Base-by-base conservation (phyloP, 768 basidiomycete species). In the Naematelia encephala region DNA sequence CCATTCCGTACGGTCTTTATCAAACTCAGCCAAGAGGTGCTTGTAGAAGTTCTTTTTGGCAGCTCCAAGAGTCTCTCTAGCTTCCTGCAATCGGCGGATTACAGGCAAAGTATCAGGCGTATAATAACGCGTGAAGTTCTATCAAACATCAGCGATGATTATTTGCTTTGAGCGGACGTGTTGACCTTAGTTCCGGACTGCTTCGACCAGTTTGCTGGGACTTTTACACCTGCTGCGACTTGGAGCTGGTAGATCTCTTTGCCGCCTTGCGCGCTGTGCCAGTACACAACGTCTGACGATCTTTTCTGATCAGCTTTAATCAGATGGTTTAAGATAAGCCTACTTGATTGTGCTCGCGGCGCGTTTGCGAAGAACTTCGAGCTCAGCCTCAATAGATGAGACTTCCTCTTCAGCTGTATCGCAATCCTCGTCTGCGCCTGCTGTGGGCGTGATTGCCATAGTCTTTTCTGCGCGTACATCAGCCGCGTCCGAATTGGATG, bases 161-260 rank as follows among this genome's bases (percentile, higher is more conserved):
- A 29, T 22, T 34, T 8, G 44, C 1, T n/a, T 22, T 12, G 23
- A n/a, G 43, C n/a, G 44, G 14, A 21, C 23, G 10, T 14, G 58
- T 76, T 30, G 54, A 89, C 91, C 82, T 96, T 93, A 0, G 90
- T 93, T 5, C 84, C 82, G 13, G 84, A 81, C 42, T 81, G 83
- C 78, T 93, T 91, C 12, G 82, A 84, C 93, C 94, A 98, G 57
- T 86, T 82, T 25, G 84, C 82, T 0, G 92, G 92, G n/a, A 89
- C 81, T 65, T 86, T 82, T 57, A 84, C 77, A 1, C 76, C 78
- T 0, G 82, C 79, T 19, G 85, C 80, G 10, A 86, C 86, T 79
- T 93, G 88, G 16, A 97, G 81, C 5, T 92, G 83, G 74, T 91
- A 94, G 29, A 96, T 92, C 73, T 97, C 93, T 88, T 94, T 94